Percentiles rank a stretch among this genome's conserved stretches.
Evolutionary conservation across 495 filamentous ascomycete species (phyloP).

Genomic region (Emericellopsis terricola): DNA sequence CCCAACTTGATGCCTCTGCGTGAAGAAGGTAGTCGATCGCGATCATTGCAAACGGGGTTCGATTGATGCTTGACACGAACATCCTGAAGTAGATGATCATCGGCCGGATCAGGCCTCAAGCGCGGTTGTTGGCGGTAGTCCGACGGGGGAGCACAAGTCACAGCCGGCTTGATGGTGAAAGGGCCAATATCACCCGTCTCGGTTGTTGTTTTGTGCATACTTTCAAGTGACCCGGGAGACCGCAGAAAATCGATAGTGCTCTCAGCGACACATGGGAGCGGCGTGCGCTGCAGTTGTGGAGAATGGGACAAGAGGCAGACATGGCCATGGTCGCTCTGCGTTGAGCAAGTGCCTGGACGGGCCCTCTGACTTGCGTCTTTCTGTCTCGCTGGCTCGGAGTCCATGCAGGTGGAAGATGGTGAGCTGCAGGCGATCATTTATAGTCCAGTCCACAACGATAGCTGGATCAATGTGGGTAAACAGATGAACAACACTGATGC

Average conservation of each 20-base stretch:
- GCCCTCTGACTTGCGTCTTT: slow-evolving; percentile 1
- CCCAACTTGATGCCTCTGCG: too few relatives aligned
- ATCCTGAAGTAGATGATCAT: background rate
- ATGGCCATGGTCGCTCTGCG: slow-evolving; percentile 1
- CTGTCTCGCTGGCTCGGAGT: background rate
- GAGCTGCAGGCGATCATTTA: too few relatives aligned
- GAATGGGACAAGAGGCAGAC: too few relatives aligned
- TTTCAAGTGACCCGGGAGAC: slow-evolving; percentile 28
- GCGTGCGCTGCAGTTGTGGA: slow-evolving; percentile 10
- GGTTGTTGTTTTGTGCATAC: slow-evolving; percentile 54
- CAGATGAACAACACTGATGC: too few relatives aligned
- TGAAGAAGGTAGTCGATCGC: too few relatives aligned
- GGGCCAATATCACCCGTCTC: slow-evolving; percentile 50
- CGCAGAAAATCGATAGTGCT: slow-evolving; percentile 16
- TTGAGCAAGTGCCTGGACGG: slow-evolving; percentile 1
- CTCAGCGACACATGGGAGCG: slow-evolving; percentile 18
- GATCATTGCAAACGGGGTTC: too few relatives aligned
- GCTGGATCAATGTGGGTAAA: too few relatives aligned
- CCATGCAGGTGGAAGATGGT: background rate
- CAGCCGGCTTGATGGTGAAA: slow-evolving; percentile 35
- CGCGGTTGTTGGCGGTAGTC: slow-evolving; percentile 6
- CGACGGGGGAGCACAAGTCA: slow-evolving; percentile 21
- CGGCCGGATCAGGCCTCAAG: slow-evolving; percentile 2
- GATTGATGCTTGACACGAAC: too few relatives aligned
- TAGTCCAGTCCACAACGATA: too few relatives aligned